Evolutionary conservation across 192 early-diverging fungal species (phyloP).

Genomic region (Irineochytrium annulatum): DNA sequence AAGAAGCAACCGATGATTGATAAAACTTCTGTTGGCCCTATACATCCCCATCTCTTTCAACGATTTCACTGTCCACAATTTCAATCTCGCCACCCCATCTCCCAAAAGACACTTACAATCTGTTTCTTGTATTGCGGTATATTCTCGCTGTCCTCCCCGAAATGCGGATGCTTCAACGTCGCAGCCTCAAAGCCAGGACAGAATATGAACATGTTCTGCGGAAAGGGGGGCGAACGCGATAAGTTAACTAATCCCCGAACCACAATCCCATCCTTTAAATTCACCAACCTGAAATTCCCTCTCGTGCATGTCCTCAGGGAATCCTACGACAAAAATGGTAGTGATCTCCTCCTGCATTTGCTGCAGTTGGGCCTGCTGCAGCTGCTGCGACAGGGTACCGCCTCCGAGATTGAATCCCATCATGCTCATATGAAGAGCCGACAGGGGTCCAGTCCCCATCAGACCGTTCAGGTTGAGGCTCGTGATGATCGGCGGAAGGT

Average conservation of each 20-base stretch:
- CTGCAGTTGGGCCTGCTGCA: no score
- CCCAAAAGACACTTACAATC: slow-evolving; percentile 72
- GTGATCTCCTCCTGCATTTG: slow-evolving; percentile 99
- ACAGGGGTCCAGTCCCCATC: no score
- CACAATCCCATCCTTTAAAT: background rate
- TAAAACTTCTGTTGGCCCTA: no score
- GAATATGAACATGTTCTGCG: slow-evolving; percentile 73
- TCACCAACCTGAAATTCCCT: slow-evolving; percentile 98
- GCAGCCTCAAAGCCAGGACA: slow-evolving; percentile 97
- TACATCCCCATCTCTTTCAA: no score
- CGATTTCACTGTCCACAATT: background rate
- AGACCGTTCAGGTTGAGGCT: no score
- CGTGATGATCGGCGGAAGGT: no score
- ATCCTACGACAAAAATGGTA: slow-evolving; percentile 99
- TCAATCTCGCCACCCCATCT: background rate
- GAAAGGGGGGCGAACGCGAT: background rate
- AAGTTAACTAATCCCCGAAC: background rate
- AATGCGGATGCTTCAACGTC: slow-evolving; percentile 81
- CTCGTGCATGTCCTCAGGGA: slow-evolving; percentile 98
- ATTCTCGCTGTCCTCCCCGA: slow-evolving; percentile 59
- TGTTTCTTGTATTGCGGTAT: slow-evolving; percentile 67
- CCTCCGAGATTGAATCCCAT: no score
- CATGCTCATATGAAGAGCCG: no score
- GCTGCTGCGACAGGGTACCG: no score
- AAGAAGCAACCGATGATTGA: no score